phyloP scores from a whole-genome alignment of 129 eudicot species.

The carrot (Daucus carota) region DNA sequence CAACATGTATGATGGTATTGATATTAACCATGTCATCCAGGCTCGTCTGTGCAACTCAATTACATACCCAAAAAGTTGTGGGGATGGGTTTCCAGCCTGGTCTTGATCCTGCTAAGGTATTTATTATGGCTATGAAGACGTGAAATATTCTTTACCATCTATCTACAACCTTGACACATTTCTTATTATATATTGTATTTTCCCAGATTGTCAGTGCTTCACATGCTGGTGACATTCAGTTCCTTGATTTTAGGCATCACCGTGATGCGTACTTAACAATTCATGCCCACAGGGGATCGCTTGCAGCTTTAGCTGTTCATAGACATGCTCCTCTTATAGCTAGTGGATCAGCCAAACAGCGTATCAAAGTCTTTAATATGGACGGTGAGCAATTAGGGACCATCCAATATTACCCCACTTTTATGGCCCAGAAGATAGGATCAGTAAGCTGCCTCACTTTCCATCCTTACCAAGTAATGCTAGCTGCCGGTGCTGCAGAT shows the following conservation, averaged over 20 bases:
- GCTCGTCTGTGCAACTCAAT: conserved; percentile 66
- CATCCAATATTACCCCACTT: conserved; percentile 72
- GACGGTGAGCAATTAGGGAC: conserved; percentile 81
- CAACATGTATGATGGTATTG: background rate
- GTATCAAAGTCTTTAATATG: conserved; percentile 72
- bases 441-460: conserved; percentile 78
- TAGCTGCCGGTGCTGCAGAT: conserved; percentile 96
- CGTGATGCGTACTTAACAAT: conserved; percentile 62
- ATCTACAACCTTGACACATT: background rate
- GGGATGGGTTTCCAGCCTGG: conserved; percentile 97
- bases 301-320: conserved; percentile 91
- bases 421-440: conserved; percentile 97
- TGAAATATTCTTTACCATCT: background rate
- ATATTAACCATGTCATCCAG: conserved; percentile 20
- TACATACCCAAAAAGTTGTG: conserved; percentile 63
- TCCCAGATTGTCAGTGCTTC: conserved; percentile 86
- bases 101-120: conserved; percentile 86
- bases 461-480: conserved; percentile 87
- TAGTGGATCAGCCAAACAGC: conserved; percentile 91
- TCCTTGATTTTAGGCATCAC: conserved; percentile 69
- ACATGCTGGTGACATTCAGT: conserved; percentile 88
- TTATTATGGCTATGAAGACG: background rate
- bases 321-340: conserved; percentile 89
- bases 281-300: conserved; percentile 90
- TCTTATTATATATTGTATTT: background rate